Evolutionary conservation across 2,329 filamentous ascomycete genomes (phyloP), one percentile per base, ranked within the genome.

Genomic region (Zalaria sp.): DNA sequence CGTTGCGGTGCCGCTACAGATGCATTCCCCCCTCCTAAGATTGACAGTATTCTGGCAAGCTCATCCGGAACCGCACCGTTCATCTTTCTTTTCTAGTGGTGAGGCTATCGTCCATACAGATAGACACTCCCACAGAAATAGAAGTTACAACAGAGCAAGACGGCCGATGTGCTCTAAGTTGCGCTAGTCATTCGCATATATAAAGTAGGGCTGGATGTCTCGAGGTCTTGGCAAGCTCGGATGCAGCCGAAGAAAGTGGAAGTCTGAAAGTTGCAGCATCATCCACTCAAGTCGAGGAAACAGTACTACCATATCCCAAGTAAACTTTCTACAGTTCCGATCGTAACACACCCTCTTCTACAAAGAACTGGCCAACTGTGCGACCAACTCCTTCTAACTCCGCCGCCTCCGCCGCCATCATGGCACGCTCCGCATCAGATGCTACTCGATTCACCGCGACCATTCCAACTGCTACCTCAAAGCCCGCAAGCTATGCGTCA

Each of bases 381-480:
- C 18, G 18, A 18, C 18, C 18, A 18, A 32, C 7, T 32, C n/a
- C 29, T 32, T 32, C 3, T 2, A 32, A 3, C 29, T 7, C 7
- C 29, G n/a, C 18, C 18, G 18, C 18, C 2, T 18, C 18, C 18
- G 29, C 29, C n/a, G 7, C 34, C 44, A 59, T 25, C 36, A 68
- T 68, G 66, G 72, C 81, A 46, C 79, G 81, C 57, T 83, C 77
- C 64, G 79, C 83, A 58, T 76, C 75, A 53, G 83, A 88, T 60
- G 83, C 84, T 51, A 91, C 84, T 54, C 79, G 83, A 57, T 91
- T 83, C 62, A 83, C 79, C 10, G 66, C 77, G 26, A 81, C 77
- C 11, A 76, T 72, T 46, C 78, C 78, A 31, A 82, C 86, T 63
- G 83, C 81, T 52, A 72, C 72, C 49, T 75, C 77, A 50, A 83